Conservation (phyloP, 208 protist species). For the Porcisia hertigi region DNA sequence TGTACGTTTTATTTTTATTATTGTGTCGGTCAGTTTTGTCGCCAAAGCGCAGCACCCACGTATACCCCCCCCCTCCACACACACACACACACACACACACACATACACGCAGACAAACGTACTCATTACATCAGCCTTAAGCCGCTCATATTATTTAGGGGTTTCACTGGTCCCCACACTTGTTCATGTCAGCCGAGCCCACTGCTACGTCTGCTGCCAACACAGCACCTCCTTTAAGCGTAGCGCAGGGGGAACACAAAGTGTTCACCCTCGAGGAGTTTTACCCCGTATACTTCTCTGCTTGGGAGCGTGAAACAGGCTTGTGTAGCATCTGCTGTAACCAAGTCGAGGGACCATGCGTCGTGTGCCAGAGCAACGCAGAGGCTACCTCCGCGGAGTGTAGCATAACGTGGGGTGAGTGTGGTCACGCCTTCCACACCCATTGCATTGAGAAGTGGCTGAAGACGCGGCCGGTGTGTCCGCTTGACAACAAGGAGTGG, state of each 20-base stretch:
- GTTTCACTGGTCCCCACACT: neutral
- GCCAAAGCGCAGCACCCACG: too few species aligned
- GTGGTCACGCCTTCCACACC: constrained; percentile 98
- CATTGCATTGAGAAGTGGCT: constrained; percentile 99
- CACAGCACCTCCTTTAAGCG: neutral
- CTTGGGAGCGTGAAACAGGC: constrained; percentile 95
- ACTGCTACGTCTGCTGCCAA: neutral
- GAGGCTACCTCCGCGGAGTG: constrained; percentile 70
- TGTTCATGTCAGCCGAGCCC: constrained; percentile 1
- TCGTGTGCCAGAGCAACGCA: constrained; percentile 95
- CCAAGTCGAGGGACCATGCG: constrained; percentile 97
- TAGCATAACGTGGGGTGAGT: constrained; percentile 97
- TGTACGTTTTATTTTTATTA: too few species aligned
- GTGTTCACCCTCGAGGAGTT: constrained; percentile 90
- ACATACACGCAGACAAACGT: neutral
- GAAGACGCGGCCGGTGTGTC: constrained; percentile 96
- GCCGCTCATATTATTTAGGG: neutral
- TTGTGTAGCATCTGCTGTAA: constrained; percentile 98
- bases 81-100: neutral
- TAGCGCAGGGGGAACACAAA: neutral
- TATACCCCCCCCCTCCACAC: neutral
- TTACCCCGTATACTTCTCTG: constrained; percentile 96
- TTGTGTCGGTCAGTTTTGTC: too few species aligned
- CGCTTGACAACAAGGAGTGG: constrained; percentile 96
- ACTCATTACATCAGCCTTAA: too few species aligned